Evolutionary conservation across 345 rosid species (phyloP), one percentile per base, ranked within the genome.

Genomic region (Camelina neglecta): DNA sequence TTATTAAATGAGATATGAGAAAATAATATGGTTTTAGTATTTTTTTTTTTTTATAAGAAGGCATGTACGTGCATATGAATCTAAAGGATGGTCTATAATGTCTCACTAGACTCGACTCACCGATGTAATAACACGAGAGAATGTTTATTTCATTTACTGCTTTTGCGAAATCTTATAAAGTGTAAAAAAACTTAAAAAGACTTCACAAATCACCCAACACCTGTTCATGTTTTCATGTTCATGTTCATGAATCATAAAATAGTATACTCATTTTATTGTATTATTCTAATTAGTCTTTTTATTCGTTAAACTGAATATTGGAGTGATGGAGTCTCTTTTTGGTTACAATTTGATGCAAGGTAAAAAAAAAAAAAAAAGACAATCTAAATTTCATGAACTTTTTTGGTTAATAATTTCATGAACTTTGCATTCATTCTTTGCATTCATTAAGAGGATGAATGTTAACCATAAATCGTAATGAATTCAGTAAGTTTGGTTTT

Each of bases 121-220:
- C 62, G 39, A 75, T 68, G 79, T 68, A 68, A 75, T 41, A 68
- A 75, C 64, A 69, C 74, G 39, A 75, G 69, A 75, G 69, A 75
- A 75, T 75, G 64, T 75, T 57, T 67, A 41, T 24, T 67, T 75
- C 67, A 47, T 67, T 67, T 39, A 75, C 73, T 26, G 7, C 36
- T 58, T 48, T 74, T 57, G 5, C 23, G 23, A 35, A 35, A 47
- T 74, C 59, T 65, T 26, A 36, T 12, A 38, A 2, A 39, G 35
- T 41, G 16, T 73, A 29, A 29, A 42, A 62, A 7, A 35, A 60
- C 11, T 11, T 41, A 3, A 12, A 53, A 63, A 41, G 41, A 48
- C 50, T 57, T 57, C 72, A 73, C 61, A 38, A 8, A 12, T 9
- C 11, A 38, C 42, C 9, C 42, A 8, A 42, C 10, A 42, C 18